Evolutionary conservation across 306 rosid genomes (phyloP).

Genomic region (Erythrophleum fordii): DNA sequence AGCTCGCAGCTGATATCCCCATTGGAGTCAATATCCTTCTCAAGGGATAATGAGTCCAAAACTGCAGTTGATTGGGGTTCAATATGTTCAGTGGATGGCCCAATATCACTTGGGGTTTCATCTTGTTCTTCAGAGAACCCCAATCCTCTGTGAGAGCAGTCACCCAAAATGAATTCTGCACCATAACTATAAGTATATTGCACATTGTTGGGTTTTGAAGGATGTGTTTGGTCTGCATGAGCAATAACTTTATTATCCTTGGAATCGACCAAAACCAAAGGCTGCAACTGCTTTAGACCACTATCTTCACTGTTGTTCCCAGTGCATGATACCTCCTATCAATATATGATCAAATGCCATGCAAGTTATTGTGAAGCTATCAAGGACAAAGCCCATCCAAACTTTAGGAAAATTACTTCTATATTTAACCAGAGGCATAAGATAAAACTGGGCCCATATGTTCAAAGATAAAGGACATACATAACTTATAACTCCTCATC

Average conservation of each 20-base stretch:
- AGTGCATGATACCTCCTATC: slow-evolving; percentile 53
- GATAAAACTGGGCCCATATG: neutral
- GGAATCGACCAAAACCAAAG: slow-evolving; percentile 58
- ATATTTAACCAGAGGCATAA: slow-evolving; percentile 2
- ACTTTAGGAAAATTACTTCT: slow-evolving; percentile 27
- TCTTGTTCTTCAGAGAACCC: slow-evolving; percentile 74
- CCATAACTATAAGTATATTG: slow-evolving; percentile 63
- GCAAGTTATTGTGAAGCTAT: slow-evolving; percentile 35
- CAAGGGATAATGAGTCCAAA: slow-evolving; percentile 51
- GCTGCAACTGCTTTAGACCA: slow-evolving; percentile 42
- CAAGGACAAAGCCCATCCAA: slow-evolving; percentile 14
- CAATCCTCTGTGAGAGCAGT: slow-evolving; percentile 72
- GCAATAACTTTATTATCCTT: slow-evolving; percentile 50
- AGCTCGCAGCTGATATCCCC: slow-evolving; percentile 45
- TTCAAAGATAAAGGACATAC: slow-evolving; percentile 27
- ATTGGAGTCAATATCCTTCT: slow-evolving; percentile 52
- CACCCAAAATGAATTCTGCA: slow-evolving; percentile 78
- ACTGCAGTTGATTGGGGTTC: slow-evolving; percentile 53
- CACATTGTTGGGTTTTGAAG: slow-evolving; percentile 48
- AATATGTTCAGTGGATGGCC: slow-evolving; percentile 45
- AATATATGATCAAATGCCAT: slow-evolving; percentile 35
- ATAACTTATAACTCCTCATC: slow-evolving; percentile 17
- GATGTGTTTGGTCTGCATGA: slow-evolving; percentile 60
- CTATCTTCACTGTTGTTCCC: slow-evolving; percentile 40
- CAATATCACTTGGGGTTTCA: slow-evolving; percentile 53